Percentiles rank a stretch among this genome's conserved stretches.
Evolutionary conservation across 768 basidiomycete species (phyloP).

Genomic region (Asterophora parasitica): DNA sequence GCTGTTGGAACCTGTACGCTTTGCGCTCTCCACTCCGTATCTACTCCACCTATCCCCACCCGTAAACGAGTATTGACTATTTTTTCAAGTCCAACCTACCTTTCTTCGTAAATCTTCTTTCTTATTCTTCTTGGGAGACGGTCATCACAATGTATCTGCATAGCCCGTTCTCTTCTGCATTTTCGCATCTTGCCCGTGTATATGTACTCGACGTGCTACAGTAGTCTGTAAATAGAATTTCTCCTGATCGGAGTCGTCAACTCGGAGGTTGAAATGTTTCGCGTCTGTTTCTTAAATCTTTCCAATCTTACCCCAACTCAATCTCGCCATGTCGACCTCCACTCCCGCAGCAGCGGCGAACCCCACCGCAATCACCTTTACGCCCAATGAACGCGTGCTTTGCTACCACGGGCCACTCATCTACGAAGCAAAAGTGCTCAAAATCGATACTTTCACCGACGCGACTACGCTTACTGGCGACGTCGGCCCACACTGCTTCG

Average conservation of each 20-base stretch:
- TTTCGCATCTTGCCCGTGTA: constrained; percentile 1
- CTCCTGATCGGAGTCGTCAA: not conserved
- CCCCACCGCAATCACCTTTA: constrained; percentile 32
- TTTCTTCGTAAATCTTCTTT: not conserved
- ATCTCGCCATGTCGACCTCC: constrained; percentile 20
- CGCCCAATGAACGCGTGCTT: constrained; percentile 72
- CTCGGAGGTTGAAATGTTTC: constrained; percentile 12
- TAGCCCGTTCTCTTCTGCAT: constrained; percentile 4
- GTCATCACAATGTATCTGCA: constrained; percentile 9
- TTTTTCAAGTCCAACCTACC: not conserved
- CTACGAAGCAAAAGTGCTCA: constrained; percentile 93
- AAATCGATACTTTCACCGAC: constrained; percentile 59
- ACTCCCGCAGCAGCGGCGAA: constrained; percentile 13
- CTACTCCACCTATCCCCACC: too few relatives aligned
- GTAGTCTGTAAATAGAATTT: not conserved
- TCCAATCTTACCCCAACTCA: constrained; percentile 1
- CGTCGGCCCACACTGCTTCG: constrained; percentile 82
- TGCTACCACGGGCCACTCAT: constrained; percentile 95
- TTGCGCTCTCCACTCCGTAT: not conserved
- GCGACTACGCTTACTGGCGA: constrained; percentile 52
- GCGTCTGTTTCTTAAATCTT: not conserved
- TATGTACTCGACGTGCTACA: constrained; percentile 4
- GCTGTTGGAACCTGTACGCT: constrained; percentile 2
- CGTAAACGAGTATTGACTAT: too few relatives aligned
- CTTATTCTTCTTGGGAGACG: constrained; percentile 2